Base-by-base conservation (phyloP, 805 yeast species). In the Candida caryicola region DNA sequence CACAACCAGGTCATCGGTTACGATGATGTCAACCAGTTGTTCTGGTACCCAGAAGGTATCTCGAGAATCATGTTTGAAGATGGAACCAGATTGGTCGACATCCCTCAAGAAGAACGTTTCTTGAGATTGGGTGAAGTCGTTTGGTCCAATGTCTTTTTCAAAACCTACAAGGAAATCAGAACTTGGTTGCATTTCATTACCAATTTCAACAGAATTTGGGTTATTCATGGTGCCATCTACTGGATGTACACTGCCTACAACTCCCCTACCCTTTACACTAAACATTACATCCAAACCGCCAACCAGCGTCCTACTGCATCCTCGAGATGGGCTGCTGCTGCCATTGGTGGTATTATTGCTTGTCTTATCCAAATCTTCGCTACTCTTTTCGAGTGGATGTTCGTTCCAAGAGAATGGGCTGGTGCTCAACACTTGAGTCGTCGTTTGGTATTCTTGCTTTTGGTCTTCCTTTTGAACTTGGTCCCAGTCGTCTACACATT, bases 1-100 rank as follows among this genome's bases (percentile, higher is more conserved):
- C 95, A 85, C 66, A 82, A 82, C 67, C 71, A 79, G 49, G 71
- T 85, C 47, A 76, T 85, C 55, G 95, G 99, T 64, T 93, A 93
- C 64, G 99, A 93, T 72, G 99, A 93, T 73, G 95, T 93, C 44
- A 93, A 93, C 67, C 99, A 93, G 74, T 76, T 93, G 54, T 93
- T 95, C 71, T 93, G 99, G 99, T 93, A 95, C 69, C 97, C 98
- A 33, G 98, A 95, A 70, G 99, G 99, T 76, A 85, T 93, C 49
- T 82, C 95, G 43, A 83, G 93, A 67, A 90, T 93, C 54, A 77
- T 83, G 35, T 78, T 91, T 55, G 93, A 85, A 60, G 98, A 93
- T 60, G 96, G 96, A 50, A 74, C 95, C 14, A 82, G 96, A 62
- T 73, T 93, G 52, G 86, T 90, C 36, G 98, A 93, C 54, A 69